Evolutionary conservation across 108 stramenopile genomes (phyloP).

Genomic region (Parietichytrium sp.): DNA sequence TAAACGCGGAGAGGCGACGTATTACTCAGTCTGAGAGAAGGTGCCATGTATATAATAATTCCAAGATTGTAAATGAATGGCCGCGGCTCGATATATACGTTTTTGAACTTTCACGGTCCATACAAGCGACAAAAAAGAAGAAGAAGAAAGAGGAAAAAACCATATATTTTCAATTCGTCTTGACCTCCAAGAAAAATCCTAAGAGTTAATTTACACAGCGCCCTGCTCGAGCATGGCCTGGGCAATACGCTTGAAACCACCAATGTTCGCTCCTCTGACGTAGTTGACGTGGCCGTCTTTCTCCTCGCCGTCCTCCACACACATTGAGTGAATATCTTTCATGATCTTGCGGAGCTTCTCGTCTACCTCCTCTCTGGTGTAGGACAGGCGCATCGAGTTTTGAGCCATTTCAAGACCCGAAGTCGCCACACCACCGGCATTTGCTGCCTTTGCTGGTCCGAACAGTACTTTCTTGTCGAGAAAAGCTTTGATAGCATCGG

Average conservation of each 20-base stretch:
- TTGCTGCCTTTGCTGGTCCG: conserved; percentile 74
- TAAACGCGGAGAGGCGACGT: too few species aligned
- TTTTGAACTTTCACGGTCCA: too few species aligned
- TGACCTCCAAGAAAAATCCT: too few species aligned
- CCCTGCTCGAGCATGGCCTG: conserved; percentile 91
- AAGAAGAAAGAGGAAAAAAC: too few species aligned
- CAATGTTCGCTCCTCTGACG: conserved; percentile 84
- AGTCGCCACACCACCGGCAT: conserved; percentile 79
- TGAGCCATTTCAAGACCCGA: conserved; percentile 79
- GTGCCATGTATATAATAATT: too few species aligned
- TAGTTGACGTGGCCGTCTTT: conserved; percentile 57
- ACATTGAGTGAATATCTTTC: conserved; percentile 69
- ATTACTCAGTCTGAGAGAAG: too few species aligned
- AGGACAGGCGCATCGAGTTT: conserved; percentile 71
- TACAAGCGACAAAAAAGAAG: too few species aligned
- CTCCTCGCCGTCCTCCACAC: conserved; percentile 56
- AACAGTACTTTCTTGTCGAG: conserved; percentile 61
- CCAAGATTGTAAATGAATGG: too few species aligned
- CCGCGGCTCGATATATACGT: too few species aligned
- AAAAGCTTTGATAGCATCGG: conserved; percentile 68
- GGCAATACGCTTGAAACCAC: conserved; percentile 89
- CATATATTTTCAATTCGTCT: too few species aligned
- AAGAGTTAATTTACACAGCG: conserved; percentile 75
- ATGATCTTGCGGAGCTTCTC: conserved; percentile 72
- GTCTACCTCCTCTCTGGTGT: conserved; percentile 73